phyloP scores from a whole-genome alignment of 768 basidiomycete genomes.

The Coprinopsis sp. region DNA sequence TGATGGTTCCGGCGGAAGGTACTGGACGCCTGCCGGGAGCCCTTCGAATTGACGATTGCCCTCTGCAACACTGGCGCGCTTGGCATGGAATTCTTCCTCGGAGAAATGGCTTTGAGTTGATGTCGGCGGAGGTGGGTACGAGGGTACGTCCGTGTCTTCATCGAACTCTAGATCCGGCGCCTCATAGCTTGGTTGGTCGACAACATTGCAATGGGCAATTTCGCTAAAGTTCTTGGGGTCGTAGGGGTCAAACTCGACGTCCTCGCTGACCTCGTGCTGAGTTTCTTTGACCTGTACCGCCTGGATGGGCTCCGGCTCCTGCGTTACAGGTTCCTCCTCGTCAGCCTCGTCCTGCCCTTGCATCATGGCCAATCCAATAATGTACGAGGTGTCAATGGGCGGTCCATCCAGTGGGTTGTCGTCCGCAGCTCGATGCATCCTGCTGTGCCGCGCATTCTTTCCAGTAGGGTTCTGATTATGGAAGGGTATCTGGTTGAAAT shows the following conservation, averaged over 20 bases:
- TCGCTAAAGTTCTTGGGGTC: slow-evolving; percentile 7
- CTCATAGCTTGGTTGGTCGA: too few relatives aligned
- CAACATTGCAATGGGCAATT: too few relatives aligned
- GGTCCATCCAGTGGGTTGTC: slow-evolving; percentile 11
- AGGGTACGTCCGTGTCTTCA: neutral
- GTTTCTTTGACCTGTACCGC: neutral
- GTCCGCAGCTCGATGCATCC: neutral
- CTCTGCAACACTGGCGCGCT: neutral
- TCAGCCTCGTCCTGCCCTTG: neutral
- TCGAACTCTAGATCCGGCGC: neutral
- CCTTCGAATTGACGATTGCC: neutral
- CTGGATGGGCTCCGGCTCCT: neutral
- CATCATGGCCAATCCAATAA: slow-evolving; percentile 11
- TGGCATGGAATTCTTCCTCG: neutral
- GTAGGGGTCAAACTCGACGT: slow-evolving; percentile 7
- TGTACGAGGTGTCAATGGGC: slow-evolving; percentile 2
- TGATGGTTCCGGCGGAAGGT: too few relatives aligned
- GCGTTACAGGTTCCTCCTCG: neutral
- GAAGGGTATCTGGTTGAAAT: slow-evolving; percentile 10
- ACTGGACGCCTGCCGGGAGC: neutral
- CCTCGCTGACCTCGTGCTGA: too few relatives aligned
- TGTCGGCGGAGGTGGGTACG: slow-evolving; percentile 10
- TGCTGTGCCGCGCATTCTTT: slow-evolving; percentile 2
- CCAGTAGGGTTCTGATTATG: neutral
- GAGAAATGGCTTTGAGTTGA: slow-evolving; percentile 4